A percentile compares a stretch with the other conserved stretches of the same genome.
Conservation (phyloP, 192 early-diverging fungal genomes). For the Coemansia guatemalensis region DNA sequence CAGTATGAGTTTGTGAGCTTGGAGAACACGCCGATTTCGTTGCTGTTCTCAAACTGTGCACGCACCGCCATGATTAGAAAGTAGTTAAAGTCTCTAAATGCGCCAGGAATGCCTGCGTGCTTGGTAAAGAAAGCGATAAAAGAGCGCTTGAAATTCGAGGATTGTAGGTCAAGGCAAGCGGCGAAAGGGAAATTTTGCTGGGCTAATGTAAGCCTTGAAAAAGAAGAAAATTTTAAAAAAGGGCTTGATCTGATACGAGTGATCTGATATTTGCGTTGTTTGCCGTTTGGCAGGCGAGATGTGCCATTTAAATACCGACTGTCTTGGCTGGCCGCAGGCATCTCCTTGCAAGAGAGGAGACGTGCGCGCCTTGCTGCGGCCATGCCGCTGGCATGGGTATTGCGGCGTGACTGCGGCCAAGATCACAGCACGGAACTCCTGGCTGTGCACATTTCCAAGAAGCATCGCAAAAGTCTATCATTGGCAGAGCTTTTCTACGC, state of each 20-base stretch:
- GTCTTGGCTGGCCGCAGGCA: too few relatives aligned
- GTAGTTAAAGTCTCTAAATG: not conserved
- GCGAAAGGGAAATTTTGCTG: not conserved
- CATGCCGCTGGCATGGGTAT: not conserved
- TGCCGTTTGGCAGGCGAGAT: too few relatives aligned
- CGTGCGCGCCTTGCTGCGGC: not conserved
- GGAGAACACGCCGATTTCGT: constrained; percentile 98
- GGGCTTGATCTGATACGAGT: not conserved
- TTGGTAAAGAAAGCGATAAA: constrained; percentile 6
- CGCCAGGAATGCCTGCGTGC: not conserved
- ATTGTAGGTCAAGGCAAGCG: not conserved
- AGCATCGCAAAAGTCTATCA: not conserved
- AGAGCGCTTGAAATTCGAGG: not conserved
- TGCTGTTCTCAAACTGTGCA: constrained; percentile 98
- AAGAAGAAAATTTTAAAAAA: constrained; percentile 13
- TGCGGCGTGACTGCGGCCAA: not conserved
- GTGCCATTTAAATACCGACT: too few relatives aligned
- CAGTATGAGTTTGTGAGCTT: constrained; percentile 98
- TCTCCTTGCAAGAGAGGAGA: too few relatives aligned
- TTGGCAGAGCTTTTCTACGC: too few relatives aligned
- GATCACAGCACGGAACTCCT: not conserved
- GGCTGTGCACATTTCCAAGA: not conserved
- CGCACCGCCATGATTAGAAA: constrained; percentile 50
- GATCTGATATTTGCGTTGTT: not conserved
- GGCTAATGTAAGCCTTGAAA: not conserved